Percentiles rank a stretch among this genome's conserved stretches.
Evolutionary conservation across 176 grass and related monocot genomes (phyloP).

Genomic region (Metroxylon sagu): DNA sequence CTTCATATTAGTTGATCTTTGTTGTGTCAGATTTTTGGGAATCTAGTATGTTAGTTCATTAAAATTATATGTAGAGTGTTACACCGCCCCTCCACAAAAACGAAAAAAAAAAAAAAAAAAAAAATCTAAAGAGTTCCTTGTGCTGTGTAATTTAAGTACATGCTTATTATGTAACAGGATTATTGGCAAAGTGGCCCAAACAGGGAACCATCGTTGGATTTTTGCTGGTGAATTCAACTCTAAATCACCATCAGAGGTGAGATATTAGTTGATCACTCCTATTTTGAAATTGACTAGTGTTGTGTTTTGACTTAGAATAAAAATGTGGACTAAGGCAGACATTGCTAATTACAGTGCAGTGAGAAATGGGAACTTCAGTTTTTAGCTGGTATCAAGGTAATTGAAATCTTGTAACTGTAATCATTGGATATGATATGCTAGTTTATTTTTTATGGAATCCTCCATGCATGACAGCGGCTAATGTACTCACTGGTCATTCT

Average conservation of each 20-base stretch:
- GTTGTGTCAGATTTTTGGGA: too few relatives aligned
- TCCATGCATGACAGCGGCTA: too few relatives aligned
- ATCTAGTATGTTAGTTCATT: too few relatives aligned
- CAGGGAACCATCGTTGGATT: constrained; percentile 41
- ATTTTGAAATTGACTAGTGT: constrained; percentile 2
- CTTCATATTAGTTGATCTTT: too few relatives aligned
- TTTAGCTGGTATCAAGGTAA: constrained; percentile 60
- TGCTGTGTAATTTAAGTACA: constrained; percentile 2
- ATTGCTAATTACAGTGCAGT: constrained; percentile 31
- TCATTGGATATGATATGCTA: too few relatives aligned
- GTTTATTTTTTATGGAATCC: too few relatives aligned
- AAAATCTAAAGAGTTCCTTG: background rate
- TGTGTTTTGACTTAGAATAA: constrained; percentile 9
- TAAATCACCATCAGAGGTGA: constrained; percentile 31
- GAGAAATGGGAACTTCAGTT: constrained; percentile 55
- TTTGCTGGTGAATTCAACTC: constrained; percentile 28
- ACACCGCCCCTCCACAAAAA: too few relatives aligned
- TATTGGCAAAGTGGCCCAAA: constrained; percentile 54
- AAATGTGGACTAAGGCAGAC: constrained; percentile 16
- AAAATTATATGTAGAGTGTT: too few relatives aligned
- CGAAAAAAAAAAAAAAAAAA: too few relatives aligned
- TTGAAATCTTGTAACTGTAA: constrained; percentile 1
- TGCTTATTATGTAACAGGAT: constrained; percentile 28
- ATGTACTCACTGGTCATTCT: background rate
- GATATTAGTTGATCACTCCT: constrained; percentile 1